Base-by-base conservation (phyloP, 192 early-diverging fungal species). In the Coemansia sp. region DNA sequence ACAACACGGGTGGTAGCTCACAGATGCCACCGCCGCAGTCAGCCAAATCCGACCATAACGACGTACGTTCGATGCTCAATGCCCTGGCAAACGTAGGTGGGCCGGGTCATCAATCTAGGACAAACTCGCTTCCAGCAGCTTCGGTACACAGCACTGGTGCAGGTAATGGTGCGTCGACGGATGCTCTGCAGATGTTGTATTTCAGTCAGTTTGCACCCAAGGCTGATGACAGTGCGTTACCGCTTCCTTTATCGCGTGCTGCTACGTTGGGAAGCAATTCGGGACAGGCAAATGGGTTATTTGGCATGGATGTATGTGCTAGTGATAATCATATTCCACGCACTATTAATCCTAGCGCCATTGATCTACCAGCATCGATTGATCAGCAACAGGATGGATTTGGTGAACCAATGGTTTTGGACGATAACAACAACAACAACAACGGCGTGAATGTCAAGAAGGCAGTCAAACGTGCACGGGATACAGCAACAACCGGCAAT, bases 151-250 rank as follows among this genome's bases (percentile, higher is more conserved):
- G 52, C 25, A 29, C 29, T 8, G 22, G 16, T 7, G 57, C 32
- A 33, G 28, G 12, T 4, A 40, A 10, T 28, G 29, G 11, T 11
- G 25, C 30, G n/a, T 42, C 58, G 14, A 48, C 78, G 2, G 78
- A 81, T 16, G 73, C 78, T 4, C 56, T 81, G 69, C 78, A 81
- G 56, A 81, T 81, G 78, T 60, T 81, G 58, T 81, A 75, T 61
- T 66, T 81, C 18, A 72, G 69, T 28, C 73, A 81, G 62, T 56
- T 81, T 57, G 78, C 78, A 14, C 48, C 68, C 69, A 74, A 66
- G n/a, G 68, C 73, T 1, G 63, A 56, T n/a, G 68, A 64, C n/a
- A 54, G 58, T 34, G 5, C 67, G n/a, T 36, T 59, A 30, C 58
- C 62, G 10, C 36, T 72, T 28, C 65, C 72, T 20, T 5, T 60